Evolutionary conservation across 257 asterid species (phyloP), one percentile per base, ranked within the genome.

Genomic region (Fraxinus pennsylvanica): DNA sequence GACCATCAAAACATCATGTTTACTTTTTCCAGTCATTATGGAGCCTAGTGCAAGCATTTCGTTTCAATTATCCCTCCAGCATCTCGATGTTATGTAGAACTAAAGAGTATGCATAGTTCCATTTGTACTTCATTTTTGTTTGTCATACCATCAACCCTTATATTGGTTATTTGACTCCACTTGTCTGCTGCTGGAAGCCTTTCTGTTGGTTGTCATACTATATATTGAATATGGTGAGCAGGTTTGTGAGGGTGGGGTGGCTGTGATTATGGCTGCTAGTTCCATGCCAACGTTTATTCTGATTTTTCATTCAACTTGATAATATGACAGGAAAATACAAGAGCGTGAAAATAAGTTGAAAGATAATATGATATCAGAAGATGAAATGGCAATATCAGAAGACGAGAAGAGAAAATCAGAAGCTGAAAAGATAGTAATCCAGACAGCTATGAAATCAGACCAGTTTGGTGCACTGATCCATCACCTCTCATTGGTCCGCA

Each of bases 401-500:
- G 88, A 81, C 27, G 91, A 82, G 66, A 82, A 54, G 77, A 73
- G 76, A 73, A 83, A 83, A 54, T 73, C 81, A 81, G 85, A 82
- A 72, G 86, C 86, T 43, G 90, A 81, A 74, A 88, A 85, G 85
- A 45, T 13, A 17, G 61, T 32, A 17, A 73, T 85, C 74, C 90
- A 84, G 79, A 72, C 80, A 38, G 85, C 86, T 38, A 72, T 87
- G 75, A 85, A 82, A 82, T 83, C 97, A 29, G 84, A 90, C 87
- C 91, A 91, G 90, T 90, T 90, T 72, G 99, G 99, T 74, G 94
- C 95, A 76, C 90, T 95, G 33, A 87, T 90, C 78, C 99, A 95
- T 87, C 99, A 93, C 87, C 90, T 87, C 73, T 93, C 98, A 29
- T 75, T 93, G 59, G 88, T 90, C 75, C 99, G 97, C 80, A 95